Evolutionary conservation across 1,284 basidiomycete genomes (phyloP).

Genomic region (Ceratobasidium sp.): DNA sequence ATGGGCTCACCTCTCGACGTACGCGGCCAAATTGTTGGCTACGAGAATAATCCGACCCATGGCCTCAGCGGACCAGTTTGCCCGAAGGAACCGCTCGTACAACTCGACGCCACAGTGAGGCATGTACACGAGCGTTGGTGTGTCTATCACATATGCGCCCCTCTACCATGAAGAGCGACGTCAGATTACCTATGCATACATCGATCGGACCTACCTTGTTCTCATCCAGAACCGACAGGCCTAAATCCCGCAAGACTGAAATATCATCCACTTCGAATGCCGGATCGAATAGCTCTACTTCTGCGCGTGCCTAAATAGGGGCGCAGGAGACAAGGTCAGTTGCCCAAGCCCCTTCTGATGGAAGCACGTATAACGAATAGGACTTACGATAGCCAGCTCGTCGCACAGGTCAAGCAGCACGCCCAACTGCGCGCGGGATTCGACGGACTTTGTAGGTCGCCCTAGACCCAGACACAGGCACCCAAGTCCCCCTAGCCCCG

Average conservation of each 20-base stretch:
- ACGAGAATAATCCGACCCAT: constrained; percentile 54
- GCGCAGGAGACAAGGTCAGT: constrained; percentile 45
- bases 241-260: constrained; percentile 57
- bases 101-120: constrained; percentile 75
- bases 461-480: constrained; percentile 71
- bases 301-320: constrained; percentile 54
- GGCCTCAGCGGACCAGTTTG: constrained; percentile 61
- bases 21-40: constrained; percentile 56
- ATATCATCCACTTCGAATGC: constrained; percentile 67
- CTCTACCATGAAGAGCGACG: constrained; percentile 39
- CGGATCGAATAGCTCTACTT: constrained; percentile 69
- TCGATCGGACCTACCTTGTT: constrained; percentile 57
- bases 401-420: constrained; percentile 65
- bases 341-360: constrained; percentile 34
- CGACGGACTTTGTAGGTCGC: constrained; percentile 64
- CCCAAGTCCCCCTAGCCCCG: background rate
- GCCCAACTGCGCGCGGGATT: constrained; percentile 69
- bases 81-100: constrained; percentile 67
- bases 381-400: constrained; percentile 63
- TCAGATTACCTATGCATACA: constrained; percentile 3
- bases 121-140: constrained; percentile 72
- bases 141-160: constrained; percentile 46
- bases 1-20: constrained; percentile 50
- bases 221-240: constrained; percentile 58
- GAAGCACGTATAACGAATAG: constrained; percentile 43